A percentile compares a stretch with the other conserved stretches of the same genome.
Conservation (phyloP, 2,329 filamentous ascomycete species). For the Pseudogymnoascus sp. region DNA sequence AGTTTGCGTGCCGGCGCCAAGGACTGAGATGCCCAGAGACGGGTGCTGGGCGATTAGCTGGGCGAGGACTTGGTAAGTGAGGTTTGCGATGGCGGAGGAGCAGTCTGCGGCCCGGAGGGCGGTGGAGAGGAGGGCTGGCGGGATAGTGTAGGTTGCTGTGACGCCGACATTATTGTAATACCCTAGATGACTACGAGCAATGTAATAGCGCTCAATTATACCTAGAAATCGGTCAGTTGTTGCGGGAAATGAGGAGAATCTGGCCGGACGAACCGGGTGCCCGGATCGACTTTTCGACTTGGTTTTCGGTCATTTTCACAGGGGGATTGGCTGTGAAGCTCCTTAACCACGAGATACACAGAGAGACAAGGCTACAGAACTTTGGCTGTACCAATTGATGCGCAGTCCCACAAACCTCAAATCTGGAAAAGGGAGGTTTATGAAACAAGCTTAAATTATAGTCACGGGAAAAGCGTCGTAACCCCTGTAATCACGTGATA, state of each 20-base stretch:
- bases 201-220: constrained; percentile 8
- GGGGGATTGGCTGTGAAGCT: not conserved
- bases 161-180: constrained; percentile 1
- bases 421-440: not conserved
- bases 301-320: not conserved
- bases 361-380: not conserved
- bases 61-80: not conserved
- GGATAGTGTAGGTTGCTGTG: not conserved
- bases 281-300: not conserved
- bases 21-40: not conserved
- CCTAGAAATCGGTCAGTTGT: not conserved
- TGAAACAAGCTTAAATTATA: not conserved
- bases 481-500: not conserved
- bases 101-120: not conserved
- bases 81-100: not conserved
- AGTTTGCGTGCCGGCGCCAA: not conserved
- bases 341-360: not conserved
- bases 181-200: constrained; percentile 1
- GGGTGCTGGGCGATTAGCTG: not conserved
- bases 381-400: not conserved
- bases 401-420: not conserved
- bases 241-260: not conserved
- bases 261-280: not conserved
- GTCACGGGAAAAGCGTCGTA: not conserved
- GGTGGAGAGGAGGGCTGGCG: not conserved